phyloP scores from a whole-genome alignment of 495 filamentous ascomycete species.

The Penicillium dipodomyicola region DNA sequence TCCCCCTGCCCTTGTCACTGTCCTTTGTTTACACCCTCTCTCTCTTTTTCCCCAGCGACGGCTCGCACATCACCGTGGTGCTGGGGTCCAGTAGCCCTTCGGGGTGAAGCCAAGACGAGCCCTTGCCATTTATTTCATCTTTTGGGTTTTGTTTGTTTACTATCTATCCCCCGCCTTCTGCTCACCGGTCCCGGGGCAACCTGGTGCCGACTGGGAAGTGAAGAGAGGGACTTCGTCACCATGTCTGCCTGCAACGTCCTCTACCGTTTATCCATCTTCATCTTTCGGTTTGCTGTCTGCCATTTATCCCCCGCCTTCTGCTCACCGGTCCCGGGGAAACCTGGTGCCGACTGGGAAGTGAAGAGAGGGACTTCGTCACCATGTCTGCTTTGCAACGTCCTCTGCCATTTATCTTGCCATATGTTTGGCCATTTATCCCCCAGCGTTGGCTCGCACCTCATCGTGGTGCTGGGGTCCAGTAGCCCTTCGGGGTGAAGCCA shows the following conservation, averaged over 20 bases:
- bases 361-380: background rate
- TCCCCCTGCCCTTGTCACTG: background rate
- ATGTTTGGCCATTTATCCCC: too few relatives aligned
- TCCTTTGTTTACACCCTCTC: too few relatives aligned
- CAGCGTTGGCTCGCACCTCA: too few relatives aligned
- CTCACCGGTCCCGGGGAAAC: background rate
- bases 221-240: background rate
- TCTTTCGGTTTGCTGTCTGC: too few relatives aligned
- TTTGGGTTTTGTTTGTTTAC: background rate
- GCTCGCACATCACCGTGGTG: too few relatives aligned
- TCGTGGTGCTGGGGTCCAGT: too few relatives aligned
- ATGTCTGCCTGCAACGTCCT: background rate
- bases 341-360: background rate
- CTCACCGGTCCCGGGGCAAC: background rate
- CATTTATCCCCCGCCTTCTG: background rate
- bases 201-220: background rate
- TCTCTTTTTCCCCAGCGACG: too few relatives aligned
- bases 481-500: too few relatives aligned
- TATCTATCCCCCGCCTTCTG: background rate
- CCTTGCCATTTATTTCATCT: background rate
- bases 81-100: too few relatives aligned
- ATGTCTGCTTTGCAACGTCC: too few relatives aligned
- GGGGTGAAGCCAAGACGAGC: too few relatives aligned
- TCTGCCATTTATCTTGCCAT: too few relatives aligned
- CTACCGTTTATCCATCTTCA: background rate